Base-by-base conservation (phyloP, 345 rosid genomes). In the Gossypium mustelinum region DNA sequence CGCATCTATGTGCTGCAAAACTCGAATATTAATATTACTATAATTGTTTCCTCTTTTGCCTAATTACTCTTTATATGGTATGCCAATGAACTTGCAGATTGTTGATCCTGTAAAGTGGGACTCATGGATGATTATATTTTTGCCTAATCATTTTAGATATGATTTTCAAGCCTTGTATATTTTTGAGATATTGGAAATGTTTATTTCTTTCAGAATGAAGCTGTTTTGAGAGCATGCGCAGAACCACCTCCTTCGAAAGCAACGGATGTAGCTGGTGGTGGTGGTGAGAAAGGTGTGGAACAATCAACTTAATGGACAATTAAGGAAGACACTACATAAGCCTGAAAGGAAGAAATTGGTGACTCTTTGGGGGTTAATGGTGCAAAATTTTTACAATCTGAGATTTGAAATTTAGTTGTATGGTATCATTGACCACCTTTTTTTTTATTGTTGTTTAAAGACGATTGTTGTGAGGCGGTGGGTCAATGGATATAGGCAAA, bases 191-290 rank as follows among this genome's bases (percentile, higher is more conserved):
- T 7, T 52, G 24, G 16, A 47, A 76, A 54, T 68, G 22, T 29
- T 57, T 56, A 41, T 75, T 68, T 78, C 52, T 61, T 81, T 85
- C 86, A 90, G 93, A 90, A 88, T 54, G 95, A 90, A 75, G 93
- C 93, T 73, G 90, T 90, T 77, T 74, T 89, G 70, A 84, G 80
- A 83, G 90, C 86, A 41, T 88, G 93, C 75, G 79, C 83, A 51
- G 87, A 83, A 63, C 78, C 88, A 60, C 86, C 85, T 52, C 84
- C 86, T 79, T 61, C 88, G 48, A 74, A 74, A 74, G 20, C 76
- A 22, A 68, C 80, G 0, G 48, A 27, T 14, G 48, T 52, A 57
- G 66, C 70, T 45, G 74, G 8, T 68, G 79, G 61, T 68, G 74
- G 62, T 52, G 29, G 63, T 64, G 72, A 76, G 62, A 73, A 77